phyloP scores from a whole-genome alignment of 768 basidiomycete species.

The Kwoniella sp. region DNA sequence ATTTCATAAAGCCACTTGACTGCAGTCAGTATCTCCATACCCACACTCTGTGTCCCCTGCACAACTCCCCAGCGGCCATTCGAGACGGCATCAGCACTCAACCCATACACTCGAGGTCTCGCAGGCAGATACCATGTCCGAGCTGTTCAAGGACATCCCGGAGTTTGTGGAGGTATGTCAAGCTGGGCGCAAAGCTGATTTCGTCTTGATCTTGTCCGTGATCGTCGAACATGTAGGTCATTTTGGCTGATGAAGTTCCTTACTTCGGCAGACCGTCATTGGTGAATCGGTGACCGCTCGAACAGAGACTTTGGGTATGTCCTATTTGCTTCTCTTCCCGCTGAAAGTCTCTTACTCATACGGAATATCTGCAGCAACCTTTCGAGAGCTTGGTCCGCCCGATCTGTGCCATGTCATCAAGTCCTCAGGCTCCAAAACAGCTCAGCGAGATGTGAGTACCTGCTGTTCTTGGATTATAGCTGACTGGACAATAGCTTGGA shows the following conservation, averaged over 20 bases:
- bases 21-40: no score
- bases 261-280: slow-evolving; percentile 66
- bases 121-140: slow-evolving; percentile 51
- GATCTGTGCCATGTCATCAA: slow-evolving; percentile 96
- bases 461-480: neutral
- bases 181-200: neutral
- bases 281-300: slow-evolving; percentile 86
- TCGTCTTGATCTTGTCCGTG: neutral
- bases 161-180: slow-evolving; percentile 87
- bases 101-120: neutral
- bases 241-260: neutral
- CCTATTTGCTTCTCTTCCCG: neutral
- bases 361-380: slow-evolving; percentile 69
- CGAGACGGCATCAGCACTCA: no score
- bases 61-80: no score
- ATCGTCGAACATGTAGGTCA: slow-evolving; percentile 5
- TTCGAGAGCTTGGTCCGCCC: slow-evolving; percentile 95
- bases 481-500: slow-evolving; percentile 65
- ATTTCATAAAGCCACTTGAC: no score
- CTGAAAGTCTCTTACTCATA: neutral
- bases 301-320: slow-evolving; percentile 86
- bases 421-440: slow-evolving; percentile 72
- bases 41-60: no score
- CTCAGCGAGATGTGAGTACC: slow-evolving; percentile 78
- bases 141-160: slow-evolving; percentile 73